A percentile compares a stretch with the other conserved stretches of the same genome.
phyloP scores from a whole-genome alignment of 495 filamentous ascomycete species.

The Penicillium cinerascens region DNA sequence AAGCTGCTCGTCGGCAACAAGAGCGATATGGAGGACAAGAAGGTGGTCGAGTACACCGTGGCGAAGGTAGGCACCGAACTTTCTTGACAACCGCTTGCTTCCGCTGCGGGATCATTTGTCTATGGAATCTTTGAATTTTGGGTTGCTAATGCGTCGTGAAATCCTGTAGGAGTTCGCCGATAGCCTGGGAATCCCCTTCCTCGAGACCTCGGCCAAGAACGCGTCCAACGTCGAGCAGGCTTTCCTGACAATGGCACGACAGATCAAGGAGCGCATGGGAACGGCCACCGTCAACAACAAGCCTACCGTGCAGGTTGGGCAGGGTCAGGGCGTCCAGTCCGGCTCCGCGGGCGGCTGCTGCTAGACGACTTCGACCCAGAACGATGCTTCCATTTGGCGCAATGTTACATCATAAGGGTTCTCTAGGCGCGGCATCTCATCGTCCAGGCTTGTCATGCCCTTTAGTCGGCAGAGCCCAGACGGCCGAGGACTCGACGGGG shows the following conservation, averaged over 20 bases:
- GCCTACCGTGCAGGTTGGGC: slow-evolving; percentile 90
- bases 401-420: slow-evolving; percentile 30
- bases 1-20: slow-evolving; percentile 99
- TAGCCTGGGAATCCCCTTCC: slow-evolving; percentile 97
- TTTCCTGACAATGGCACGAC: slow-evolving; percentile 99
- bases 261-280: slow-evolving; percentile 99
- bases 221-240: slow-evolving; percentile 99
- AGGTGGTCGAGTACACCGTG: slow-evolving; percentile 98
- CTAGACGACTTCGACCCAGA: slow-evolving; percentile 51
- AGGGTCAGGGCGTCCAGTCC: slow-evolving; percentile 91
- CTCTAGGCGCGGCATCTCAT: slow-evolving; percentile 19
- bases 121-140: neutral
- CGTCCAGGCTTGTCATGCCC: slow-evolving; percentile 14
- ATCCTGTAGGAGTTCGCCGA: slow-evolving; percentile 89
- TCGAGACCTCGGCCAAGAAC: slow-evolving; percentile 99
- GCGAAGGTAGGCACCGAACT: slow-evolving; percentile 70
- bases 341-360: slow-evolving; percentile 90
- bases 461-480: slow-evolving; percentile 15
- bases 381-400: slow-evolving; percentile 33
- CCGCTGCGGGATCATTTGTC: neutral
- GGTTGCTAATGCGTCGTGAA: slow-evolving; percentile 12
- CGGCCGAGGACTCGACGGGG: slow-evolving; percentile 10
- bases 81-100: neutral
- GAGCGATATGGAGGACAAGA: slow-evolving; percentile 99
- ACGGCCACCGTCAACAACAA: slow-evolving; percentile 97